Percentiles rank a stretch among this genome's conserved stretches.
Evolutionary conservation across 2,329 filamentous ascomycete genomes (phyloP).

Genomic region (Fusarium tuaranense): DNA sequence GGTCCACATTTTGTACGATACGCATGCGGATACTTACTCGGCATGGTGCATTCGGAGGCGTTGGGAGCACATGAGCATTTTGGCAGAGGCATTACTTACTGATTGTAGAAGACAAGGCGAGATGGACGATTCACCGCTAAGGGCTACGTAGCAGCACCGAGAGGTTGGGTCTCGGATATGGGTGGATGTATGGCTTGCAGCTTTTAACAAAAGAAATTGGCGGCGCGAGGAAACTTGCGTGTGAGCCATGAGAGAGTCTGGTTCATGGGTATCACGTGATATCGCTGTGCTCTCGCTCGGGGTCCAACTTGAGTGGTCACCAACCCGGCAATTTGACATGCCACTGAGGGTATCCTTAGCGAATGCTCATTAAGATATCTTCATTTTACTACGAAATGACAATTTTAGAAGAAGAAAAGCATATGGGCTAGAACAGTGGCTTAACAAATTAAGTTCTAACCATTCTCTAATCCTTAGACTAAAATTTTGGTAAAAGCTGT

Average conservation of each 20-base stretch:
- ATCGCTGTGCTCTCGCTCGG: not conserved
- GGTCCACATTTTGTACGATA: conserved; percentile 19
- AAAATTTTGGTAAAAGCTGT: not conserved
- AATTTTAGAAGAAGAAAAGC: not conserved
- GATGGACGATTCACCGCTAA: not conserved
- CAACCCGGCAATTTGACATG: not conserved
- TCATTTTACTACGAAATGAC: not conserved
- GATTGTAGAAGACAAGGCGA: not conserved
- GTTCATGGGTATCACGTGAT: conserved; percentile 28
- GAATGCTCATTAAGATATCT: not conserved
- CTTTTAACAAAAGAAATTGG: not conserved
- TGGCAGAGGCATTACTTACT: not conserved
- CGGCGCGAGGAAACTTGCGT: conserved; percentile 4
- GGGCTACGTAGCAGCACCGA: not conserved
- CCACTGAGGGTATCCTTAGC: not conserved
- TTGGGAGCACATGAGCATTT: conserved; percentile 25
- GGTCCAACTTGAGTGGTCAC: not conserved
- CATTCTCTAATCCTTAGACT: not conserved
- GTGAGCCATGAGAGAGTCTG: not conserved
- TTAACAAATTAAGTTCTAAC: not conserved
- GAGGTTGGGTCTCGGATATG: not conserved
- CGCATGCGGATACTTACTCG: conserved; percentile 18
- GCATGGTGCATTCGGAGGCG: conserved; percentile 35
- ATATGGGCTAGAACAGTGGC: not conserved
- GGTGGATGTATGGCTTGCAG: not conserved